These are phyloP conservation scores for Metarhizium rileyi DNA, from an alignment of 2,329 filamentous ascomycete genomes.

Conservation along the genomic window DNA sequence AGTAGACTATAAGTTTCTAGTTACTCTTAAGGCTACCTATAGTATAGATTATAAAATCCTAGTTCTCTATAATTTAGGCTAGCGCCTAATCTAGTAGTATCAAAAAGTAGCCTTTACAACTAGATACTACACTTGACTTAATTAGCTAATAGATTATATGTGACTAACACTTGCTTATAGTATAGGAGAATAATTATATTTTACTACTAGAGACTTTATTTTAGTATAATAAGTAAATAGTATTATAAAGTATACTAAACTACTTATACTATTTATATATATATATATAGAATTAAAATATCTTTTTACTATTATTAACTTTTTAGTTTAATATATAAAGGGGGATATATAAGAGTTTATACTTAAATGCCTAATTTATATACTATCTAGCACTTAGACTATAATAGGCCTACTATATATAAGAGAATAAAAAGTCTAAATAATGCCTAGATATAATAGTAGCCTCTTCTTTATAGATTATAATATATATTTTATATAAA, in stretches of 20 bases:
- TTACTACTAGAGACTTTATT: no score
- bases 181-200: no score
- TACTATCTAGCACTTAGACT: not conserved
- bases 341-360: not conserved
- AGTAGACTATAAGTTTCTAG: no score
- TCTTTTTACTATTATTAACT: conserved; percentile 1
- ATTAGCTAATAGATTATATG: not conserved
- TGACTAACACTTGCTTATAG: no score
- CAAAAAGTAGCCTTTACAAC: not conserved
- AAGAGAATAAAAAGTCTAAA: not conserved
- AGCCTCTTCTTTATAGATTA: conserved; percentile 1
- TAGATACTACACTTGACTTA: not conserved
- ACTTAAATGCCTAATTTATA: not conserved
- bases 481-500: conserved; percentile 3
- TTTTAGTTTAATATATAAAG: not conserved
- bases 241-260: no score
- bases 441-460: conserved; percentile 1
- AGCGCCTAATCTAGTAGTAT: not conserved
- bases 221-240: no score
- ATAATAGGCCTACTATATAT: conserved; percentile 1
- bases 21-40: no score
- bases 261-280: not conserved
- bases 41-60: no score
- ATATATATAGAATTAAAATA: not conserved
- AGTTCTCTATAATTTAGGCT: not conserved